phyloP scores from a whole-genome alignment of 768 basidiomycete genomes.

The Melanogaster broomeanus region DNA sequence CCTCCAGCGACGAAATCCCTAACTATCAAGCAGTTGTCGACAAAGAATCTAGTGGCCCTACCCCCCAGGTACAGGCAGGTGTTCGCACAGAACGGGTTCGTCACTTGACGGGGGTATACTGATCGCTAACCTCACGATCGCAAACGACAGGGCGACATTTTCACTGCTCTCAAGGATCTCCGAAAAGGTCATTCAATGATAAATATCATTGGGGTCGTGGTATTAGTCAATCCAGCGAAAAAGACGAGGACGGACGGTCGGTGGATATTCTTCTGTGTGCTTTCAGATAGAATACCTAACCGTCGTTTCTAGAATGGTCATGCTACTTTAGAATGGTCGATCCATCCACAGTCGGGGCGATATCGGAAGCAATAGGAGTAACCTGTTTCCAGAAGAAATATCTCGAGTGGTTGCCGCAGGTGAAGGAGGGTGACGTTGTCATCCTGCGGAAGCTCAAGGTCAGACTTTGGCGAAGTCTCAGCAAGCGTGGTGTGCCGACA shows the following conservation, averaged over 20 bases:
- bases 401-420: constrained; percentile 51
- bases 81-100: constrained; percentile 30
- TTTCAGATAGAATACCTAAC: not conserved
- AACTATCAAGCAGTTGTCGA: not conserved
- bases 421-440: constrained; percentile 49
- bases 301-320: constrained; percentile 43
- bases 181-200: constrained; percentile 12
- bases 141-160: constrained; percentile 26
- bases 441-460: constrained; percentile 56
- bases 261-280: constrained; percentile 5
- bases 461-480: not conserved
- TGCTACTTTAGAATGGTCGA: constrained; percentile 52
- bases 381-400: constrained; percentile 56
- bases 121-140: not conserved
- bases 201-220: constrained; percentile 36
- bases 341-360: constrained; percentile 41
- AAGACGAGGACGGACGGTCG: constrained; percentile 28
- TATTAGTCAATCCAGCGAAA: constrained; percentile 7
- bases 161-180: constrained; percentile 18
- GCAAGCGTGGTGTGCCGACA: not conserved
- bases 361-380: constrained; percentile 31
- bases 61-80: constrained; percentile 17
- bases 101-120: not conserved
- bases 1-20: not conserved
- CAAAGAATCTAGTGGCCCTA: not conserved